Conservation (phyloP, 108 stramenopile species). For the Cyclotella kingstonii region DNA sequence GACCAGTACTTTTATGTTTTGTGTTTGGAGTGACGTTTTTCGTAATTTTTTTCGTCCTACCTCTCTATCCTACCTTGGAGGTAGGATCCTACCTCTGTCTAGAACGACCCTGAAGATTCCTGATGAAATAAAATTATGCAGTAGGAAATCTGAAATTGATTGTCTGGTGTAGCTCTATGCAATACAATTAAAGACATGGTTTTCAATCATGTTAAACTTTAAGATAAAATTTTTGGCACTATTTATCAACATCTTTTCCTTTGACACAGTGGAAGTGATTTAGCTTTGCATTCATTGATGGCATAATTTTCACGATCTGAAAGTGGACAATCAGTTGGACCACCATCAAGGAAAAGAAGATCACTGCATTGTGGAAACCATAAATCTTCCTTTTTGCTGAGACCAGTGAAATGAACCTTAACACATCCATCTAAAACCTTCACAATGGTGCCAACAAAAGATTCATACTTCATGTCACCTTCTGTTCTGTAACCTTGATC, state of each 20-base stretch:
- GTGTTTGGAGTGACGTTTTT: too few species aligned
- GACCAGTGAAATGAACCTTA: conserved; percentile 67
- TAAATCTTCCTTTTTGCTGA: conserved; percentile 64
- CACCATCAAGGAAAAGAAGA: conserved; percentile 76
- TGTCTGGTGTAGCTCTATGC: too few species aligned
- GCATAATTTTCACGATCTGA: conserved; percentile 9
- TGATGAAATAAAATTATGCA: too few species aligned
- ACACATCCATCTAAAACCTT: conserved; percentile 65
- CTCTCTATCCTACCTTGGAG: too few species aligned
- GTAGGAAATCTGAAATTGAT: too few species aligned
- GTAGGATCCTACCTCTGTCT: too few species aligned
- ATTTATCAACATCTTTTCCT: background rate
- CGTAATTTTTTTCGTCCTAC: too few species aligned
- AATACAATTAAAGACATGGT: too few species aligned
- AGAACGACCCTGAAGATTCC: too few species aligned
- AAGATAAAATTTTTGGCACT: background rate
- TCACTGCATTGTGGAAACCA: conserved; percentile 67
- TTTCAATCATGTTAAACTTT: background rate
- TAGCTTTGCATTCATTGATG: conserved; percentile 1
- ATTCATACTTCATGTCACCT: conserved; percentile 52
- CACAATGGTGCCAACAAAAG: conserved; percentile 64
- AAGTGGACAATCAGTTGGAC: conserved; percentile 29
- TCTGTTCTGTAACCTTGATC: background rate
- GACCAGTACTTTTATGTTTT: too few species aligned
- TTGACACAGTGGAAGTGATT: background rate